Evolutionary conservation across 192 early-diverging fungal species (phyloP).

Genomic region (Coemansia sp.): DNA sequence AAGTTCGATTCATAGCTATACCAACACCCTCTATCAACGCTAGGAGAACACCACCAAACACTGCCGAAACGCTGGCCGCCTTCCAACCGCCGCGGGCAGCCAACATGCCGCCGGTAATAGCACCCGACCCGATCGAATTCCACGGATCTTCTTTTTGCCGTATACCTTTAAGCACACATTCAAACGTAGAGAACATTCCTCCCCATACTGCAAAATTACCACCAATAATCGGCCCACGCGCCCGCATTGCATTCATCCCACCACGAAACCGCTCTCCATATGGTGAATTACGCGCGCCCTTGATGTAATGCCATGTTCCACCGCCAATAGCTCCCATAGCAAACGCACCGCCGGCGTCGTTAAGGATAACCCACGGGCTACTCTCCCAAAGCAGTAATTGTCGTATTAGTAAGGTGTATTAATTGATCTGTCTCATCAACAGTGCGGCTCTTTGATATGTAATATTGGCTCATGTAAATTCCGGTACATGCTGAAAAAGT

Average conservation of each 20-base stretch:
- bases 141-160: conserved; percentile 99
- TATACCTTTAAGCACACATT: conserved; percentile 89
- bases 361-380: conserved; percentile 83
- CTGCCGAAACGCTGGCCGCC: conserved; percentile 81
- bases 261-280: conserved; percentile 89
- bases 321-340: conserved; percentile 96
- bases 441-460: neutral
- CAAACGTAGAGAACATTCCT: conserved; percentile 95
- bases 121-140: conserved; percentile 94
- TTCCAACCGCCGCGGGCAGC: conserved; percentile 78
- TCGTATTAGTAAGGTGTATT: neutral
- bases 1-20: conserved; percentile 70
- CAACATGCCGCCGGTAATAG: conserved; percentile 91
- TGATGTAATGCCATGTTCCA: conserved; percentile 95
- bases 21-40: conserved; percentile 96
- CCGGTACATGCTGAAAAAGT: neutral
- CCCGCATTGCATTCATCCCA: conserved; percentile 83
- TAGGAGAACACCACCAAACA: conserved; percentile 88
- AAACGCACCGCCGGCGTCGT: conserved; percentile 84
- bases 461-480: neutral
- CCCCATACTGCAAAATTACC: conserved; percentile 99
- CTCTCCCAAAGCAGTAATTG: neutral
- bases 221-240: conserved; percentile 89
- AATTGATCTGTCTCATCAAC: neutral
- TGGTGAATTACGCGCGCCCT: conserved; percentile 98